Percentiles rank a stretch among this genome's conserved stretches.
phyloP scores from a whole-genome alignment of 352 stramenopile genomes.

The Globisporangium cylindrosporum region DNA sequence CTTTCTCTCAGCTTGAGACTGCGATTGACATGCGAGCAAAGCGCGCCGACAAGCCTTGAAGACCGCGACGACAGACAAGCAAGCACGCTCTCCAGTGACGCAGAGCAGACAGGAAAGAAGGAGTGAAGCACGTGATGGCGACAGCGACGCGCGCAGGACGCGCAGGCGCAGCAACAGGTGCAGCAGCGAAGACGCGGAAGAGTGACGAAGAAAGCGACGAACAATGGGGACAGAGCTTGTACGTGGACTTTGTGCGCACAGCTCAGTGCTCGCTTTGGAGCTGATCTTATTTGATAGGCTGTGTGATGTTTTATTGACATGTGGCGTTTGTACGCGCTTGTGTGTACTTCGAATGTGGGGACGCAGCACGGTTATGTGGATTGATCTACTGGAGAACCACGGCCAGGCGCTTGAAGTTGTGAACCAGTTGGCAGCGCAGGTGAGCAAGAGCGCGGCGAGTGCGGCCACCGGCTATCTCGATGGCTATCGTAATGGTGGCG shows the following conservation, averaged over 20 bases:
- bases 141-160: not conserved
- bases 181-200: not conserved
- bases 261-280: not conserved
- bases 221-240: conserved; percentile 2
- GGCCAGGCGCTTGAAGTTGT: conserved; percentile 4
- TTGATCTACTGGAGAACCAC: conserved; percentile 18
- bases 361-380: conserved; percentile 15
- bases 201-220: not conserved
- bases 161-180: not conserved
- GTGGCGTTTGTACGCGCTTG: not conserved
- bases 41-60: not conserved
- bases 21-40: conserved; percentile 1
- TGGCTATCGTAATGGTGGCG: not conserved
- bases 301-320: not conserved
- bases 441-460: not conserved
- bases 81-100: not conserved
- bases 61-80: too few species aligned
- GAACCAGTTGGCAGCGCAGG: not conserved
- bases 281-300: not conserved
- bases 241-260: not conserved
- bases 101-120: not conserved
- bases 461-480: not conserved
- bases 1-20: not conserved
- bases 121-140: not conserved
- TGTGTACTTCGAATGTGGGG: not conserved